Conservation (phyloP, 306 rosid species). For the Medicago arabica region DNA sequence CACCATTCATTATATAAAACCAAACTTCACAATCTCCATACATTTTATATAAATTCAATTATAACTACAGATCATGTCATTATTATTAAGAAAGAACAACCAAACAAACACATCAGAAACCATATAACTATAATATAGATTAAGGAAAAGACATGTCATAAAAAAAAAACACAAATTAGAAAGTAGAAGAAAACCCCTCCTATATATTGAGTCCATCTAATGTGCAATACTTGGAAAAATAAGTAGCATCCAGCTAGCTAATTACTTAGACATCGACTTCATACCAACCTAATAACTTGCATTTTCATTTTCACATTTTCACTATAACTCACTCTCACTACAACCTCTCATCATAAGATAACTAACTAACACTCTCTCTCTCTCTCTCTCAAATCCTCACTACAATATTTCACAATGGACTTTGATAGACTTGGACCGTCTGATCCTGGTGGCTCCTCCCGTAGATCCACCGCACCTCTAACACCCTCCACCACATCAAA, state of each 20-base stretch:
- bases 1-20: not conserved
- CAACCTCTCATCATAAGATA: not conserved
- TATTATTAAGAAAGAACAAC: not conserved
- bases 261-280: conserved; percentile 58
- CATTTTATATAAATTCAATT: not conserved
- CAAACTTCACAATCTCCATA: conserved; percentile 2
- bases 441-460: conserved; percentile 55
- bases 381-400: not conserved
- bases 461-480: conserved; percentile 47
- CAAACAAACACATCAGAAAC: not conserved
- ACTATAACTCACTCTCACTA: conserved; percentile 17
- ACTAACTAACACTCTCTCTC: not conserved
- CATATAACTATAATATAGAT: not conserved
- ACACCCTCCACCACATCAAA: not conserved
- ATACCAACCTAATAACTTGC: conserved; percentile 56
- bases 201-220: conserved; percentile 1
- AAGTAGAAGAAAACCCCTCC: not conserved
- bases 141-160: not conserved
- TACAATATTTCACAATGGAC: conserved; percentile 46
- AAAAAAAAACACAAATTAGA: not conserved
- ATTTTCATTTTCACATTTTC: conserved; percentile 8
- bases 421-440: conserved; percentile 55
- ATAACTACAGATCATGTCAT: not conserved
- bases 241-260: conserved; percentile 68
- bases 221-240: conserved; percentile 7